phyloP scores from a whole-genome alignment of 768 basidiomycete species.

The Asterophora parasitica region DNA sequence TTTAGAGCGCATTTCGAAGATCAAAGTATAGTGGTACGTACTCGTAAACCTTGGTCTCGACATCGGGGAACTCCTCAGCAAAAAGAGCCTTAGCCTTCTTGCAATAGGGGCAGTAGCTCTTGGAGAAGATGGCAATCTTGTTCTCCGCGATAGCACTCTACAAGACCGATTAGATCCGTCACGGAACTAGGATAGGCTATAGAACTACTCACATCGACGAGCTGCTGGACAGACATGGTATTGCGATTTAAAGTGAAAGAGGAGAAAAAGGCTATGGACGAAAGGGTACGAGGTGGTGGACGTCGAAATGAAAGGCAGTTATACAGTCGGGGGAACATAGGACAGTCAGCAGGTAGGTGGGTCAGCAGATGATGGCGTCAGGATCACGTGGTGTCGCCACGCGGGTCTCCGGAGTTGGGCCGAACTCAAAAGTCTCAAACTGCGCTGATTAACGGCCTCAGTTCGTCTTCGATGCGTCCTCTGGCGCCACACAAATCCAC shows the following conservation, averaged over 20 bases:
- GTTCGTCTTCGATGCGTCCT: too few relatives aligned
- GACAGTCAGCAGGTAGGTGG: conserved; percentile 13
- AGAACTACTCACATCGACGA: conserved; percentile 36
- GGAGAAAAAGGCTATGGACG: conserved; percentile 21
- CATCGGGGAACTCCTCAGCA: conserved; percentile 30
- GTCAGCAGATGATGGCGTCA: conserved; percentile 11
- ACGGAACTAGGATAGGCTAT: neutral
- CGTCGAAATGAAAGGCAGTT: conserved; percentile 13
- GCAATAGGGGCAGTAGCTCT: conserved; percentile 53
- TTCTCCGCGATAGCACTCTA: conserved; percentile 44
- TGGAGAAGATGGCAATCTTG: conserved; percentile 59
- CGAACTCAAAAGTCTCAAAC: neutral
- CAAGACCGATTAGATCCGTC: neutral
- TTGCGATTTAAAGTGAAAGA: conserved; percentile 27
- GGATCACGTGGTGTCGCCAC: conserved; percentile 10
- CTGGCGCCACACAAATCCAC: too few relatives aligned
- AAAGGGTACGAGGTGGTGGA: conserved; percentile 10
- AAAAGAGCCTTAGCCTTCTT: conserved; percentile 45
- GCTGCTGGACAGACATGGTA: conserved; percentile 31
- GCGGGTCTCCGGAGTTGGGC: neutral
- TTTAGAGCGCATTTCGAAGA: neutral
- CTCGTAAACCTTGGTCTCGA: conserved; percentile 41
- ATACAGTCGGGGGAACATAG: conserved; percentile 16
- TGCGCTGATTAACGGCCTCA: too few relatives aligned
- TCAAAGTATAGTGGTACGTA: conserved; percentile 22